Evolutionary conservation across 78 protist species (phyloP).

Genomic region (Dictyostelium capitatum): DNA sequence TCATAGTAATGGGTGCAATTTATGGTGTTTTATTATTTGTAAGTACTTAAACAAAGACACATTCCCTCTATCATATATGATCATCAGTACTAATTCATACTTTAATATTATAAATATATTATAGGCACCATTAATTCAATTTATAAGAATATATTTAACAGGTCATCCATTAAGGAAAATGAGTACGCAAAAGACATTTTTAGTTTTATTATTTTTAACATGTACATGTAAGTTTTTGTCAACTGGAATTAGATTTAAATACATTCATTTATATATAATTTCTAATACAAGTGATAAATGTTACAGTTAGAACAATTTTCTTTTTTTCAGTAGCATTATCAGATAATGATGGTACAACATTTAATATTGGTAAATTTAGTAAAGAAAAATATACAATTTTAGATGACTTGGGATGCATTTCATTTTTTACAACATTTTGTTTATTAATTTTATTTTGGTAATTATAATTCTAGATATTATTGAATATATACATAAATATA

Average conservation of each 20-base stretch:
- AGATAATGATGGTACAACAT: neutral
- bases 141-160: conserved; percentile 25
- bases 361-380: conserved; percentile 66
- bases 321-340: conserved; percentile 46
- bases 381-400: conserved; percentile 38
- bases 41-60: neutral
- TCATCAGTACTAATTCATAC: neutral
- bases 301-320: conserved; percentile 42
- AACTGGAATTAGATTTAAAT: neutral
- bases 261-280: too few relatives aligned
- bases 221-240: conserved; percentile 53
- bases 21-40: conserved; percentile 20
- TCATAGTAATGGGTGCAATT: conserved; percentile 11
- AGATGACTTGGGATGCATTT: conserved; percentile 64
- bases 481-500: too few relatives aligned
- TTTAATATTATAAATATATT: too few relatives aligned
- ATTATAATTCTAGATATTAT: neutral
- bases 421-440: conserved; percentile 68
- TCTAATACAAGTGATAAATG: neutral
- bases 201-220: conserved; percentile 48
- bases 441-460: conserved; percentile 73
- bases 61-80: neutral
- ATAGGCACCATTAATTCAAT: conserved; percentile 28
- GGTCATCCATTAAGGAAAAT: conserved; percentile 40
- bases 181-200: conserved; percentile 57